Conservation (phyloP, 108 stramenopile genomes). For the Discostella stelligeroides region DNA sequence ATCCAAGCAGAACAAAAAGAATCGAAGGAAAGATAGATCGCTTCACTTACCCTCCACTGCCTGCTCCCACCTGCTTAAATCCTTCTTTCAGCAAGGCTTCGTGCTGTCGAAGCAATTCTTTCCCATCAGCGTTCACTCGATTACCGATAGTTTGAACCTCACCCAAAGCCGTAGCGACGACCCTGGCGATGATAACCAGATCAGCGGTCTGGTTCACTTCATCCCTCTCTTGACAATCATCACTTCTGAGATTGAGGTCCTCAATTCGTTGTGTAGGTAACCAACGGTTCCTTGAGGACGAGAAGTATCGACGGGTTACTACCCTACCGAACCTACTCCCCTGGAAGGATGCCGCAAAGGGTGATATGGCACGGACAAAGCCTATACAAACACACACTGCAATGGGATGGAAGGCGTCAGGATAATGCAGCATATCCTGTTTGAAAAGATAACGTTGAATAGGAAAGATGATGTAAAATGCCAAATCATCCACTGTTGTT, state of each 20-base stretch:
- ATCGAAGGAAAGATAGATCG: constrained; percentile 8
- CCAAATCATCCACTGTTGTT: constrained; percentile 36
- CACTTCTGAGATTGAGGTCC: constrained; percentile 57
- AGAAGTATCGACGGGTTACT: constrained; percentile 53
- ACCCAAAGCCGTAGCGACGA: constrained; percentile 67
- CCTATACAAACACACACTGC: constrained; percentile 60
- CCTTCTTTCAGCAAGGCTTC: constrained; percentile 39
- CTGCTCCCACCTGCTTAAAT: constrained; percentile 45
- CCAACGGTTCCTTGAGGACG: constrained; percentile 60
- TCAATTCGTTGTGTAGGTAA: constrained; percentile 54
- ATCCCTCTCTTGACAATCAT: constrained; percentile 65
- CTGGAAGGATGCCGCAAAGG: constrained; percentile 61
- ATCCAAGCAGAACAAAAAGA: background rate
- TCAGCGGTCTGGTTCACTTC: constrained; percentile 59
- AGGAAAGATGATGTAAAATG: constrained; percentile 53
- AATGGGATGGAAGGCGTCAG: constrained; percentile 51
- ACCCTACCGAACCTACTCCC: constrained; percentile 67
- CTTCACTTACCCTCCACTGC: constrained; percentile 33
- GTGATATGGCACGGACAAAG: constrained; percentile 38
- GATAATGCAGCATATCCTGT: constrained; percentile 36
- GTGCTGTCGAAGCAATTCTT: constrained; percentile 20
- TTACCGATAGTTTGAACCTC: constrained; percentile 44
- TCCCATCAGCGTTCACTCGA: constrained; percentile 21
- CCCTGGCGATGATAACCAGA: constrained; percentile 50
- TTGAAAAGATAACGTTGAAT: constrained; percentile 40